These are phyloP conservation scores for Fusarium transvaalense DNA, from an alignment of 2,329 filamentous ascomycete species.

Conservation along the genomic window DNA sequence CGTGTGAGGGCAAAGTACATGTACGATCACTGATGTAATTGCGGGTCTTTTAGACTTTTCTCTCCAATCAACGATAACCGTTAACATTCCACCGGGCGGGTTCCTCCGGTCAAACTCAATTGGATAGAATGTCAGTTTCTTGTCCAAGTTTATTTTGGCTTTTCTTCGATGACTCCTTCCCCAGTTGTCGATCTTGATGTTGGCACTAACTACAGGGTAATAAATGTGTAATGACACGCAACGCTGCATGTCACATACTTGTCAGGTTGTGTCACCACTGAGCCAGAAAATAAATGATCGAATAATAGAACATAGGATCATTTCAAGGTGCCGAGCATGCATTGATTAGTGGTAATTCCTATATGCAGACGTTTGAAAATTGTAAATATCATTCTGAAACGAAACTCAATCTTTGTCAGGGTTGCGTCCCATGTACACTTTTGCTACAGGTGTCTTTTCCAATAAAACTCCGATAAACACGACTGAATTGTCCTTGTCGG, in stretches of 20 bases:
- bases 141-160: slow-evolving; percentile 10
- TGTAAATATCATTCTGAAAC: too few species aligned
- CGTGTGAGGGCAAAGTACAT: slow-evolving; percentile 31
- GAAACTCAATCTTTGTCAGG: too few species aligned
- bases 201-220: neutral
- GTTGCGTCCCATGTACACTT: neutral
- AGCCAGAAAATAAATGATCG: too few species aligned
- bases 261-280: too few species aligned
- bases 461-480: neutral
- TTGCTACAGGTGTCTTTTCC: neutral
- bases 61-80: neutral
- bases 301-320: too few species aligned
- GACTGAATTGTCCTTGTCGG: neutral
- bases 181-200: slow-evolving; percentile 9
- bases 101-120: slow-evolving; percentile 25
- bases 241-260: neutral
- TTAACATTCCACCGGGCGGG: slow-evolving; percentile 6
- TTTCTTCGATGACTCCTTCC: neutral
- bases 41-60: fast-evolving
- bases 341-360: too few species aligned
- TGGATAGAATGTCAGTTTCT: slow-evolving; percentile 9
- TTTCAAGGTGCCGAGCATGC: too few species aligned
- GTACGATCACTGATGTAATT: slow-evolving; percentile 22
- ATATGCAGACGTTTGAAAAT: too few species aligned
- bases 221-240: neutral